Base-by-base conservation (phyloP, 768 basidiomycete genomes). In the Favolaschia claudopus region DNA sequence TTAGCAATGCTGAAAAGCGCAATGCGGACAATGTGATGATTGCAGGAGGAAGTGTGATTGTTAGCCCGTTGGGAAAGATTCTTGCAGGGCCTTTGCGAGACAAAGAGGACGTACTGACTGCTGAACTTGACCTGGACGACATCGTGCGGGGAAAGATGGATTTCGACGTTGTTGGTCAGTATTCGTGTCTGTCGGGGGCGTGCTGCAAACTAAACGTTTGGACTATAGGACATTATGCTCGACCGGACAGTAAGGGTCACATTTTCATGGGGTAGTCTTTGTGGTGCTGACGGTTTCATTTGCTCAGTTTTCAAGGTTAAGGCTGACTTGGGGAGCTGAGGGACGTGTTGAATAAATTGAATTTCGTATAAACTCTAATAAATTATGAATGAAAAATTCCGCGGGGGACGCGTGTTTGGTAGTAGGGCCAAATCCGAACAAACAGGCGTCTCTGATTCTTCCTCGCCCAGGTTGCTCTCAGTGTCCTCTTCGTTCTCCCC, bases 1-100 rank as follows among this genome's bases (percentile, higher is more conserved):
- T 83, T 5, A 72, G 69, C 20, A 70, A 82, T 58, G 56, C 67
- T 7, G 67, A 59, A n/a, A 65, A 69, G 42, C 77, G 80, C 8
- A 59, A 76, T 34, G 75, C 78, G 0, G 78, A 82, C 39, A 83
- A 82, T 55, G 69, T 86, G 17, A 80, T 88, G 81, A 85, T 87
- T 55, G 83, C 78, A 2, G 88, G 88, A 1, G 88, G 86, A 1
- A 85, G 83, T 65, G 74, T 85, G 33, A 89, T 89, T 28, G 74
- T 88, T 49, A 79, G 73, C 45, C 88, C 88, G 2, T 68, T 85
- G 7, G 88, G 88, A 2, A 71, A 74, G 40, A 73, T 87, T 15
- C 77, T 89, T 10, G 87, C 85, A 7, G 88, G 88, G 9, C 88
- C 88, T 1, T 63, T 88, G 22, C 74, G 79, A 33, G 77, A 76